A percentile compares a stretch with the other conserved stretches of the same genome.
Evolutionary conservation across 78 protist genomes (phyloP).

Genomic region (Pelomyxa schiedti): DNA sequence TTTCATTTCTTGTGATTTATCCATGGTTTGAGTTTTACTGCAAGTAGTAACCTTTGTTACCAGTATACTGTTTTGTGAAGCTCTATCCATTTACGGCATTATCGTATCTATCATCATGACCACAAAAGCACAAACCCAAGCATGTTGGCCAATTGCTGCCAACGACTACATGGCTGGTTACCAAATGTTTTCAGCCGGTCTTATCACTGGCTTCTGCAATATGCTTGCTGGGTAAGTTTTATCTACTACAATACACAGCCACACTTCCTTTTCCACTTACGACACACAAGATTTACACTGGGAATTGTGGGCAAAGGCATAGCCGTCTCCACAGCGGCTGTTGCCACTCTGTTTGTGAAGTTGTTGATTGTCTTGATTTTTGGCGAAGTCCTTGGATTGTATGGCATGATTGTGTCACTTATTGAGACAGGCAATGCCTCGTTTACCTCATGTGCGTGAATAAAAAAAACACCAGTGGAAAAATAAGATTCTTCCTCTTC

Average conservation of each 20-base stretch:
- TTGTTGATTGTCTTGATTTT: conserved; percentile 87
- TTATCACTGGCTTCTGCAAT: conserved; percentile 77
- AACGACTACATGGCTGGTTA: conserved; percentile 49
- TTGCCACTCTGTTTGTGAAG: conserved; percentile 86
- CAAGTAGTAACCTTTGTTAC: too few species aligned
- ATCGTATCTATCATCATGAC: conserved; percentile 87
- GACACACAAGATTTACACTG: conserved; percentile 48
- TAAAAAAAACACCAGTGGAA: too few species aligned
- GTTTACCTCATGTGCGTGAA: too few species aligned
- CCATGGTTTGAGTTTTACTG: too few species aligned
- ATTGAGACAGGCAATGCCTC: too few species aligned
- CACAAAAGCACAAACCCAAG: not conserved
- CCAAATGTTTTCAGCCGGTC: conserved; percentile 72
- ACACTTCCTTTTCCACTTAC: too few species aligned
- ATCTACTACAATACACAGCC: not conserved
- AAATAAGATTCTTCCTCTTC: too few species aligned
- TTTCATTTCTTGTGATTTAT: too few species aligned
- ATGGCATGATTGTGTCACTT: conserved; percentile 87
- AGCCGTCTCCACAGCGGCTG: conserved; percentile 94
- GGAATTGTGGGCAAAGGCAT: conserved; percentile 82
- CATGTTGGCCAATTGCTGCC: not conserved
- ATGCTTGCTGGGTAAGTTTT: conserved; percentile 62
- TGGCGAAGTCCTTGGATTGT: conserved; percentile 90
- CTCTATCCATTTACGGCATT: conserved; percentile 97
- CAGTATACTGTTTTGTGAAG: conserved; percentile 94